These are phyloP conservation scores for Trametes polyzona DNA, from an alignment of 1,284 basidiomycete species.

Conservation along the genomic window DNA sequence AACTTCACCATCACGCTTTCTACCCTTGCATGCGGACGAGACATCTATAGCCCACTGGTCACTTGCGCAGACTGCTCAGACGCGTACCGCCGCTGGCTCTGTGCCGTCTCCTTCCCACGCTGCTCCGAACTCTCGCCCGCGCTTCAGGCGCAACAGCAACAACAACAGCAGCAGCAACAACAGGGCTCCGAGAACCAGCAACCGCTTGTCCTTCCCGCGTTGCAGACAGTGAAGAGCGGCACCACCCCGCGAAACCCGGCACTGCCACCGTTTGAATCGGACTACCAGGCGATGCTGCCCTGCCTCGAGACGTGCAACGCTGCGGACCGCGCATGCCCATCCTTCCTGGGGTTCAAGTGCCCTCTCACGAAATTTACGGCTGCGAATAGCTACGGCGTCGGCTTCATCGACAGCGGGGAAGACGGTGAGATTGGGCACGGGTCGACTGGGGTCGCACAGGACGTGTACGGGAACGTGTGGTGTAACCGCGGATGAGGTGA, in stretches of 20 bases:
- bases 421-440: slow-evolving; percentile 52
- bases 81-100: slow-evolving; percentile 82
- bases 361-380: slow-evolving; percentile 69
- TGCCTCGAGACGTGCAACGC: slow-evolving; percentile 79
- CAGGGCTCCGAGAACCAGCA: slow-evolving; percentile 20
- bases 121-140: slow-evolving; percentile 56
- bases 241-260: slow-evolving; percentile 48
- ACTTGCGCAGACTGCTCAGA: slow-evolving; percentile 77
- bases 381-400: slow-evolving; percentile 73
- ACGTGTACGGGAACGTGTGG: slow-evolving; percentile 82
- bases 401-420: slow-evolving; percentile 61
- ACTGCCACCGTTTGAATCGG: slow-evolving; percentile 46
- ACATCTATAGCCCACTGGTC: slow-evolving; percentile 79
- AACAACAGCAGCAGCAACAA: no score
- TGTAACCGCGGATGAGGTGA: slow-evolving; percentile 54
- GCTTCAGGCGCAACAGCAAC: no score
- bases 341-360: slow-evolving; percentile 73
- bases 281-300: slow-evolving; percentile 70
- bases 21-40: slow-evolving; percentile 79
- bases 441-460: slow-evolving; percentile 57
- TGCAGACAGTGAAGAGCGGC: slow-evolving; percentile 42
- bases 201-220: slow-evolving; percentile 45
- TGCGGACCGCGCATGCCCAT: slow-evolving; percentile 78
- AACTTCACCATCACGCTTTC: slow-evolving; percentile 77
- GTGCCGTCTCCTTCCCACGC: slow-evolving; percentile 71